These are phyloP conservation scores for Echium plantagineum DNA, from an alignment of 257 asterid genomes.

Conservation along the genomic window DNA sequence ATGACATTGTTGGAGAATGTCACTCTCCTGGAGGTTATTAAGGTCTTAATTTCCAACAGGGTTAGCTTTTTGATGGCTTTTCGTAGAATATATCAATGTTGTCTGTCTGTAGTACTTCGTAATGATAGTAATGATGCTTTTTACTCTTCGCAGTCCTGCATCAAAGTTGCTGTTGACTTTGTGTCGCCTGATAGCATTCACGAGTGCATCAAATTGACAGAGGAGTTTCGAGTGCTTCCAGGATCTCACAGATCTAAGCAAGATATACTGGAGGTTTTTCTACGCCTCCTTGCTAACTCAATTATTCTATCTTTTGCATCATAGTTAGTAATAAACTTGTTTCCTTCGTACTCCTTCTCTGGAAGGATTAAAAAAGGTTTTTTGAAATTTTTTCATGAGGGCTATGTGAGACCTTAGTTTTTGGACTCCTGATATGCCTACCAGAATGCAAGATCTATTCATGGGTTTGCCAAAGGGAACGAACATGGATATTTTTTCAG, in stretches of 20 bases:
- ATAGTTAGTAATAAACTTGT: not conserved
- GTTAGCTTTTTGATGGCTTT: too few species aligned
- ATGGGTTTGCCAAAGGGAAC: too few species aligned
- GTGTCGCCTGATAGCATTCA: constrained; percentile 38
- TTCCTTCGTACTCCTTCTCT: not conserved
- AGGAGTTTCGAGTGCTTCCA: constrained; percentile 43
- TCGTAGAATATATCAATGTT: not conserved
- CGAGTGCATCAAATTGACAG: constrained; percentile 30
- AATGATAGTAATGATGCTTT: not conserved
- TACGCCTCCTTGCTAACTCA: not conserved
- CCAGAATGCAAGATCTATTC: too few species aligned
- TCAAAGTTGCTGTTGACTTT: constrained; percentile 35
- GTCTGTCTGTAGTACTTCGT: not conserved
- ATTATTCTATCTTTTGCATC: not conserved
- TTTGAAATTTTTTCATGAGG: not conserved
- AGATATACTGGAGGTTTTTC: constrained; percentile 36
- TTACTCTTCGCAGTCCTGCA: constrained; percentile 27
- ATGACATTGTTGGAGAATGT: not conserved
- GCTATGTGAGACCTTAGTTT: not conserved
- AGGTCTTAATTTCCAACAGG: not conserved
- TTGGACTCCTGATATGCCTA: too few species aligned
- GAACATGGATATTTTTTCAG: too few species aligned
- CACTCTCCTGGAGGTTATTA: not conserved
- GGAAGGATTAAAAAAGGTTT: not conserved
- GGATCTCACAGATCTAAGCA: constrained; percentile 33